Conservation (phyloP, 225 moss, liverwort and hornwort genomes). For the Bryoerythrophyllum caledonicum region DNA sequence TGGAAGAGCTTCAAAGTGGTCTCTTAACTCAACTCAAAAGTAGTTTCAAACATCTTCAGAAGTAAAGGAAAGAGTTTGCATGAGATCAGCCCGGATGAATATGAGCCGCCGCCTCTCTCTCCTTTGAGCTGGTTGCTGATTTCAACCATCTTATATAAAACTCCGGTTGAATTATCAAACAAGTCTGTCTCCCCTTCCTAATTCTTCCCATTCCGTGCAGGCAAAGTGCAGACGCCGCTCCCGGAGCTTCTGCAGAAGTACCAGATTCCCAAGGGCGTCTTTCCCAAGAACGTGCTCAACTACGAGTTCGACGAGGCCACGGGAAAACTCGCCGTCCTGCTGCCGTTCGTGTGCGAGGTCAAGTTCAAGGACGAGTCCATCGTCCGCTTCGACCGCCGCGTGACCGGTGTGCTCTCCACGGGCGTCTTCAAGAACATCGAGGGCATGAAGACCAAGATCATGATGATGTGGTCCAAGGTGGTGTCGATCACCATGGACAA, state of each 20-base stretch:
- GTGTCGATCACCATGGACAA: constrained; percentile 74
- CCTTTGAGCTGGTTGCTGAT: too few relatives aligned
- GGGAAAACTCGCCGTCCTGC: constrained; percentile 61
- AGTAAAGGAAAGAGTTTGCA: too few relatives aligned
- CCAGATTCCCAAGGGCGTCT: constrained; percentile 76
- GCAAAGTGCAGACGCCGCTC: constrained; percentile 79
- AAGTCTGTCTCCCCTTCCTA: too few relatives aligned
- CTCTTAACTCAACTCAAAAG: too few relatives aligned
- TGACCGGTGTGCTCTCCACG: constrained; percentile 63
- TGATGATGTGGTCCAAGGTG: constrained; percentile 98
- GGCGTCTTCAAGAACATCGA: constrained; percentile 79
- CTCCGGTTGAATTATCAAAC: too few relatives aligned
- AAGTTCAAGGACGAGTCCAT: constrained; percentile 82
- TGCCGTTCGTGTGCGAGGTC: constrained; percentile 81
- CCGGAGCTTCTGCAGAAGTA: constrained; percentile 83
- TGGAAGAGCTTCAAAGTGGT: too few relatives aligned
- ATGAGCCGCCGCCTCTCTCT: too few relatives aligned
- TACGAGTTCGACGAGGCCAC: constrained; percentile 85
- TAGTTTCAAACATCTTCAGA: too few relatives aligned
- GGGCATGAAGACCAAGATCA: constrained; percentile 90
- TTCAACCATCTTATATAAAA: too few relatives aligned
- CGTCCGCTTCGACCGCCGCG: constrained; percentile 66
- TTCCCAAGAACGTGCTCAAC: constrained; percentile 77
- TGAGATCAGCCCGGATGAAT: too few relatives aligned
- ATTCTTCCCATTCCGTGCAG: constrained; percentile 23